These are phyloP conservation scores for Morella rubra DNA, from an alignment of 306 rosid genomes.

Conservation along the genomic window DNA sequence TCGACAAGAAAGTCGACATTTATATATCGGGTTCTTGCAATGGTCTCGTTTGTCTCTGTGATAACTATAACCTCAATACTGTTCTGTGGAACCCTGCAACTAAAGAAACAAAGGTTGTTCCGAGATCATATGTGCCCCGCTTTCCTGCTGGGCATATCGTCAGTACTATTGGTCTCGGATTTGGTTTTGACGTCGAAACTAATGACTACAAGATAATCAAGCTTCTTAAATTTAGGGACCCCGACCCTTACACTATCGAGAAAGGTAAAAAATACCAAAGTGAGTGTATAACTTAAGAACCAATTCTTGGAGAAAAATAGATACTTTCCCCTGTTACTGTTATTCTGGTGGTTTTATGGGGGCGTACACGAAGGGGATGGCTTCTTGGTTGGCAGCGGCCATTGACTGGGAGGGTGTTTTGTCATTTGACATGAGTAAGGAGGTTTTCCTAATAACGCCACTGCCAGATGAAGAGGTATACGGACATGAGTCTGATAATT, in stretches of 20 bases:
- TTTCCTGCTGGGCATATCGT: not conserved
- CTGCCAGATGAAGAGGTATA: no score
- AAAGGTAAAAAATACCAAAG: not conserved
- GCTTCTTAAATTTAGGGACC: not conserved
- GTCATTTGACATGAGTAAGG: no score
- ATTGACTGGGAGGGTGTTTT: no score
- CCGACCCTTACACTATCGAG: not conserved
- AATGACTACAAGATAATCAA: constrained; percentile 2
- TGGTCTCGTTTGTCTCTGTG: not conserved
- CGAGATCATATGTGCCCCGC: not conserved
- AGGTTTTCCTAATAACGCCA: no score
- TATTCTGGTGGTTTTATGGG: no score
- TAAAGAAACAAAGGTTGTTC: not conserved
- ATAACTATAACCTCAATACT: not conserved
- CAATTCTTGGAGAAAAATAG: no score
- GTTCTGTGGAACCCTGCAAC: not conserved
- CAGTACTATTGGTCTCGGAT: not conserved
- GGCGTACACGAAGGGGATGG: no score
- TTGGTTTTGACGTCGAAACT: not conserved
- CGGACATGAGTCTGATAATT: no score
- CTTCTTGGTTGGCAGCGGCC: no score
- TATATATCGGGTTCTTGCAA: not conserved
- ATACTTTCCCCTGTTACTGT: no score
- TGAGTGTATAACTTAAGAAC: not conserved
- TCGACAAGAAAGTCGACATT: no score